Conservation (phyloP, 805 yeast genomes). For the Cyberlindnera bimundalis region DNA sequence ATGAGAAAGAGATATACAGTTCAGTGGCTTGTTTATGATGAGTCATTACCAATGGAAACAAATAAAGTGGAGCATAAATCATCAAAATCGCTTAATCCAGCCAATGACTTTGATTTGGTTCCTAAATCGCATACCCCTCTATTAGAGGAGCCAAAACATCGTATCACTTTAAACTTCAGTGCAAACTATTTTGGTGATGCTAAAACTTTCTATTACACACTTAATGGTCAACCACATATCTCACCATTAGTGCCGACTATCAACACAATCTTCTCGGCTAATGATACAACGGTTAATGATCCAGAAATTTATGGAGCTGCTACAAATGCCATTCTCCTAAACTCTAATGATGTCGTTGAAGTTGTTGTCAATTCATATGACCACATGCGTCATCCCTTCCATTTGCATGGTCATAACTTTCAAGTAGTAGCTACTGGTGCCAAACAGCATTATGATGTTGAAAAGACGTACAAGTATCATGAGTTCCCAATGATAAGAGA, state of each 20-base stretch:
- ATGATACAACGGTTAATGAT: conserved; percentile 43
- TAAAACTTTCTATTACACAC: conserved; percentile 67
- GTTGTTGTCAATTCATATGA: conserved; percentile 74
- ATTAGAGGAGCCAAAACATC: conserved; percentile 54
- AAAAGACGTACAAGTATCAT: conserved; percentile 34
- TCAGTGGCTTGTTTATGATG: conserved; percentile 52
- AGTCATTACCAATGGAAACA: conserved; percentile 37
- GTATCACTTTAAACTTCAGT: conserved; percentile 47
- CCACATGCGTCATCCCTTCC: conserved; percentile 77
- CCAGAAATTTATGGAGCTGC: conserved; percentile 66
- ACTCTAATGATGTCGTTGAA: conserved; percentile 63
- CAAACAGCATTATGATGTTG: conserved; percentile 30
- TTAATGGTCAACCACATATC: conserved; percentile 61
- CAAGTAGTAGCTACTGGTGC: conserved; percentile 54
- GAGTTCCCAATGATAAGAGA: conserved; percentile 64
- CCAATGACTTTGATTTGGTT: conserved; percentile 34
- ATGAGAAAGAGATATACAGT: conserved; percentile 65
- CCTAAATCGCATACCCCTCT: conserved; percentile 36
- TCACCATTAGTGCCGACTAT: conserved; percentile 71
- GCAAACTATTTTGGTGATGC: conserved; percentile 58
- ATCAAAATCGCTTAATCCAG: conserved; percentile 24
- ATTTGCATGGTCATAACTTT: conserved; percentile 71
- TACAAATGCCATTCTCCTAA: conserved; percentile 59
- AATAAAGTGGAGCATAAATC: conserved; percentile 32
- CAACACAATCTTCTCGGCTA: conserved; percentile 59